These are phyloP conservation scores for Xylaria digitata DNA, from an alignment of 2,329 filamentous ascomycete species.

Conservation along the genomic window DNA sequence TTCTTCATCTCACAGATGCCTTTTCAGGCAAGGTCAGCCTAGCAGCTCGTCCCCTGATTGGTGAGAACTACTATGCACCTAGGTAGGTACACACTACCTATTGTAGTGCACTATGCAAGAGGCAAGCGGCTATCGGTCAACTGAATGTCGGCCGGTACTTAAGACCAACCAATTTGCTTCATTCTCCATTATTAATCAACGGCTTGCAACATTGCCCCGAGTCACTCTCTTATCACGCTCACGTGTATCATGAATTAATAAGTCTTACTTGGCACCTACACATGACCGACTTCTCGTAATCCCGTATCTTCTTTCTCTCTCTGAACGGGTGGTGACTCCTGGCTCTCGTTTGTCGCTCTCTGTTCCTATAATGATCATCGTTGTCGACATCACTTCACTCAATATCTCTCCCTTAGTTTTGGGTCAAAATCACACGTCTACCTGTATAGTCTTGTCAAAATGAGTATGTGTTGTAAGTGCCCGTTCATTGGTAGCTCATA, in stretches of 20 bases:
- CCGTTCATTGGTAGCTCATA: neutral
- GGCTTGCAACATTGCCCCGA: neutral
- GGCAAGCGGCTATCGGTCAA: slow-evolving; percentile 22
- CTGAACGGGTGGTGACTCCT: neutral
- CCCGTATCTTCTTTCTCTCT: neutral
- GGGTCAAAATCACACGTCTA: neutral
- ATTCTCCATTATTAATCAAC: neutral
- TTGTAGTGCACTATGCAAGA: no score
- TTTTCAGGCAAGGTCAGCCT: slow-evolving; percentile 21
- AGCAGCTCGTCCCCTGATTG: slow-evolving; percentile 9
- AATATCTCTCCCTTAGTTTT: neutral
- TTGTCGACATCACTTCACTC: no score
- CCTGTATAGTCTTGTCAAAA: neutral
- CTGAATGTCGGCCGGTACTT: slow-evolving; percentile 20
- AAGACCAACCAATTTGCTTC: no score
- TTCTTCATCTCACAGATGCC: slow-evolving; percentile 7
- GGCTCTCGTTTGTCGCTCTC: no score
- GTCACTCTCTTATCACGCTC: slow-evolving; percentile 15
- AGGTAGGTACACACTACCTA: no score
- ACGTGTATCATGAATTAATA: slow-evolving; percentile 23
- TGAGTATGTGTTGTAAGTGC: slow-evolving; percentile 20
- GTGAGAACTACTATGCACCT: neutral
- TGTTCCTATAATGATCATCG: neutral
- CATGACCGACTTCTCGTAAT: neutral
- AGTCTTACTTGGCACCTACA: slow-evolving; percentile 3